A percentile compares a stretch with the other conserved stretches of the same genome.
Conservation (phyloP, 192 early-diverging fungal genomes). For the Linnemannia hyalina region DNA sequence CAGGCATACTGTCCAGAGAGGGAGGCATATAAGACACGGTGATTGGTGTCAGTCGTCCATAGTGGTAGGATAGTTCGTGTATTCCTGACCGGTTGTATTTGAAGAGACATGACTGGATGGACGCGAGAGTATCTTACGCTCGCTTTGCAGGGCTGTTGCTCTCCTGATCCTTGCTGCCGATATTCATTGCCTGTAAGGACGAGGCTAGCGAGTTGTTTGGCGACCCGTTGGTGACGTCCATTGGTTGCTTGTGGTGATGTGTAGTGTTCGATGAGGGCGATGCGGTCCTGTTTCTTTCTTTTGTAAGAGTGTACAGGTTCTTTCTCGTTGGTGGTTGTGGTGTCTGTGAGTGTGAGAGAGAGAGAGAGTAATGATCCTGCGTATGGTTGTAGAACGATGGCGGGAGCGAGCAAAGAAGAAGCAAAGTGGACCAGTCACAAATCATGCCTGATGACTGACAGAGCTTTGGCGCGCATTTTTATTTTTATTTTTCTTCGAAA, state of each 20-base stretch:
- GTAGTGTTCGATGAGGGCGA: not conserved
- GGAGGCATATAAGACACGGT: not conserved
- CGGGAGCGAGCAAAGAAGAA: not conserved
- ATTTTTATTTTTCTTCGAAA: too few relatives aligned
- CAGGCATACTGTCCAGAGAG: slow-evolving; percentile 38
- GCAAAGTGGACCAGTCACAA: too few relatives aligned
- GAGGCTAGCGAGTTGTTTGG: not conserved
- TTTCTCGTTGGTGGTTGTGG: not conserved
- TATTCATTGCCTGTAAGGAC: slow-evolving; percentile 1
- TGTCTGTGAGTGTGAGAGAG: not conserved
- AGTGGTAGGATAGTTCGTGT: not conserved
- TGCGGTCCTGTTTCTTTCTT: not conserved
- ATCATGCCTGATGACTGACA: too few relatives aligned
- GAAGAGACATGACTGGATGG: not conserved
- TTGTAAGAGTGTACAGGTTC: not conserved
- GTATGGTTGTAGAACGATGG: not conserved
- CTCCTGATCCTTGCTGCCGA: slow-evolving; percentile 4
- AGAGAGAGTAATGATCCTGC: not conserved
- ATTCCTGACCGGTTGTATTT: not conserved
- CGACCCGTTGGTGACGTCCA: not conserved
- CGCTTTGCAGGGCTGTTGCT: not conserved
- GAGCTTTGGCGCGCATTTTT: too few relatives aligned
- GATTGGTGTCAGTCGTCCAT: not conserved
- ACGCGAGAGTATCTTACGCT: slow-evolving; percentile 4
- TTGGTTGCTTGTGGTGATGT: not conserved